phyloP scores from a whole-genome alignment of 306 rosid species.

The Prunus campanulata region DNA sequence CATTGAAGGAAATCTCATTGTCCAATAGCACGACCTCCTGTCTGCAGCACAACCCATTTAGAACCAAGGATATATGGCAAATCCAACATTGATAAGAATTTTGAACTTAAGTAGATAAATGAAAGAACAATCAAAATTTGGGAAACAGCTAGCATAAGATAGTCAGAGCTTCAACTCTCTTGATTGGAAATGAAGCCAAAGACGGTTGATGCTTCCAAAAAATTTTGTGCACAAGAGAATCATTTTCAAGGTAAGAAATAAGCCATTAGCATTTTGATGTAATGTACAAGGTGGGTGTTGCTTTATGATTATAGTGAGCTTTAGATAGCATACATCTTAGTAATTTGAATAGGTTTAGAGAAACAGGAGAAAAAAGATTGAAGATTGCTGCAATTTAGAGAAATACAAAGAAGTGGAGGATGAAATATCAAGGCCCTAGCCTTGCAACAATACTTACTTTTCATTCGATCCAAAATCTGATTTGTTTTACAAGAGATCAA shows the following conservation, averaged over 20 bases:
- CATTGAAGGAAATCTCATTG: constrained; percentile 89
- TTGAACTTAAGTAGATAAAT: background rate
- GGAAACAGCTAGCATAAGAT: background rate
- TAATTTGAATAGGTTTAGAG: background rate
- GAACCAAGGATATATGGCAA: constrained; percentile 13
- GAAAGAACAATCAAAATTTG: background rate
- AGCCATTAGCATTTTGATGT: background rate
- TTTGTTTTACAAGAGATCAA: background rate
- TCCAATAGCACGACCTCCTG: constrained; percentile 86
- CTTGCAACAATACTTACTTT: background rate
- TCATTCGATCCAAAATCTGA: background rate
- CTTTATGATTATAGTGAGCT: background rate
- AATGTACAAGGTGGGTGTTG: background rate
- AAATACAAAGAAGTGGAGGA: background rate
- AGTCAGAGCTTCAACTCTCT: background rate
- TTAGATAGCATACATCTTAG: background rate
- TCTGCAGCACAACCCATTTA: constrained; percentile 45
- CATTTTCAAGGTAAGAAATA: background rate
- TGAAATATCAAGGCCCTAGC: background rate
- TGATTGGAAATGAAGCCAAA: background rate
- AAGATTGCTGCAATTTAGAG: background rate
- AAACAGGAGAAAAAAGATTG: too few relatives aligned
- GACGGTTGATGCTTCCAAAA: background rate
- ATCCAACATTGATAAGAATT: background rate
- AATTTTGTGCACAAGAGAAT: background rate